A percentile compares a stretch with the other conserved stretches of the same genome.
These are phyloP conservation scores for Bryum argenteum DNA, from an alignment of 225 moss, liverwort and hornwort genomes.

Conservation along the genomic window DNA sequence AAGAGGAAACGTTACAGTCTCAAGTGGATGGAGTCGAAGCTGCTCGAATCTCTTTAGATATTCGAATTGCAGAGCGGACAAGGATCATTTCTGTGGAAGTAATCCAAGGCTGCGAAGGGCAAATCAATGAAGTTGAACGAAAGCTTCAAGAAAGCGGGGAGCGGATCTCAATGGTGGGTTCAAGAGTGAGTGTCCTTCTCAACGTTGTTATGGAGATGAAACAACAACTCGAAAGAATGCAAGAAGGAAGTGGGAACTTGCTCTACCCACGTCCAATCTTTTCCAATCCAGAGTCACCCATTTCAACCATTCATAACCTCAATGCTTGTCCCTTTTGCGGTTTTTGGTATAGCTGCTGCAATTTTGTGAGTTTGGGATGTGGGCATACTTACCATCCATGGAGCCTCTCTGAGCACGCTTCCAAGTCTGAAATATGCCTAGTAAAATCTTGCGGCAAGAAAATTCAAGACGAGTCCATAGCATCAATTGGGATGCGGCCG, in stretches of 20 bases:
- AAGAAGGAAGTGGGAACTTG: neutral
- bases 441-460: neutral
- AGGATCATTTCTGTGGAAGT: too few species aligned
- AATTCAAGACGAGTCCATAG: neutral
- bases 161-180: too few species aligned
- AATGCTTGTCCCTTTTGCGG: neutral
- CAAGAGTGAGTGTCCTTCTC: too few species aligned
- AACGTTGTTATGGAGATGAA: too few species aligned
- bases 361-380: neutral
- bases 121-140: too few species aligned
- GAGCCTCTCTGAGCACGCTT: neutral
- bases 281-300: neutral
- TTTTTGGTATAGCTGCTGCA: neutral
- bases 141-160: too few species aligned
- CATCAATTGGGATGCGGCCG: neutral
- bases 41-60: too few species aligned
- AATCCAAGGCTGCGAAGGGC: too few species aligned
- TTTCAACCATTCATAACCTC: neutral
- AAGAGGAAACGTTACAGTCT: too few species aligned
- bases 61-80: too few species aligned
- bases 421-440: neutral
- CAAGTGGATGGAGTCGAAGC: too few species aligned
- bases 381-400: neutral
- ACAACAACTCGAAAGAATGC: too few species aligned
- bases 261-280: neutral